These are phyloP conservation scores for Trichoderma guizhouense DNA, from an alignment of 2,329 filamentous ascomycete genomes.

Conservation along the genomic window DNA sequence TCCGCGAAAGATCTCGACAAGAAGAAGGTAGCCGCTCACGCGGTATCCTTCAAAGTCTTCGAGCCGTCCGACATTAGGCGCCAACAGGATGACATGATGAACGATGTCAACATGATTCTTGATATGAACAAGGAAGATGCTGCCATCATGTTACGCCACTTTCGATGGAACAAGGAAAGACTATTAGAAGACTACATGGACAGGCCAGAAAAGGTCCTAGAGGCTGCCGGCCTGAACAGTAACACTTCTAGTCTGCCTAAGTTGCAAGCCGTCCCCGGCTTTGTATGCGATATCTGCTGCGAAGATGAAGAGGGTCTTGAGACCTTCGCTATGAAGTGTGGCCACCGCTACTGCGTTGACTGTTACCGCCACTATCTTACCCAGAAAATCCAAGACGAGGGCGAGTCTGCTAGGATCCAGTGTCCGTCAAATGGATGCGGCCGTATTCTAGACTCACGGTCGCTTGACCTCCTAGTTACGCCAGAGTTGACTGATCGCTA, in stretches of 20 bases:
- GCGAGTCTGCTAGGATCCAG: conserved; percentile 90
- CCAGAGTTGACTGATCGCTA: conserved; percentile 62
- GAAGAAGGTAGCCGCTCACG: conserved; percentile 70
- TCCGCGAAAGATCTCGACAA: conserved; percentile 62
- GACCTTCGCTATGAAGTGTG: conserved; percentile 93
- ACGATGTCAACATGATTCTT: conserved; percentile 87
- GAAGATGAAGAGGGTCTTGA: conserved; percentile 75
- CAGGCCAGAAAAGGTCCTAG: conserved; percentile 70
- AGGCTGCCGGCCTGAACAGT: conserved; percentile 76
- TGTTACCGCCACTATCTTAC: conserved; percentile 89
- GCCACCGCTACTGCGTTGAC: conserved; percentile 86
- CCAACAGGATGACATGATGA: conserved; percentile 81
- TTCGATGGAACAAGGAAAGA: conserved; percentile 94
- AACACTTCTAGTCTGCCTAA: conserved; percentile 60
- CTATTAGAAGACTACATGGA: conserved; percentile 98
- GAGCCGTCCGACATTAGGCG: conserved; percentile 75
- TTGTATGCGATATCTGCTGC: conserved; percentile 93
- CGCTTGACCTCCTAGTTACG: conserved; percentile 72
- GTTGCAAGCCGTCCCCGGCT: conserved; percentile 69
- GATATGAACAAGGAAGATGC: conserved; percentile 85
- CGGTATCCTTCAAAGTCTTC: conserved; percentile 81
- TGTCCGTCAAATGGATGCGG: conserved; percentile 86
- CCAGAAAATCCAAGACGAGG: conserved; percentile 93
- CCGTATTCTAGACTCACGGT: conserved; percentile 86
- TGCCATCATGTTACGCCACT: conserved; percentile 83